Percentiles rank a stretch among this genome's conserved stretches.
These are phyloP conservation scores for Pichia sp. DNA, from an alignment of 1,139 yeast species.

Conservation along the genomic window DNA sequence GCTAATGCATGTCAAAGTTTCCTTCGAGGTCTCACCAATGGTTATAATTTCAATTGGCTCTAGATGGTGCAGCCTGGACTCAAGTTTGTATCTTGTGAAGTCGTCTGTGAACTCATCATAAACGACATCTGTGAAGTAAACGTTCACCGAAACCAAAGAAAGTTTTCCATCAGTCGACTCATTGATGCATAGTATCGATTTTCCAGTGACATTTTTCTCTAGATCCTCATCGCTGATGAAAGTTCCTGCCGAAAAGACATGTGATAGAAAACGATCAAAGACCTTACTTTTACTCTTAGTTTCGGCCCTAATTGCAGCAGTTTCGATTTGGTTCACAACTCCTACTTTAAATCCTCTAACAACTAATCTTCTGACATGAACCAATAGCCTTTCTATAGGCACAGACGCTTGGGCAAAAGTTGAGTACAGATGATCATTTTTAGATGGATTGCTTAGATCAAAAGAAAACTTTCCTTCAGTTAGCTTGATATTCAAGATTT, in stretches of 20 bases:
- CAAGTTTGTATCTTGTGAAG: constrained; percentile 52
- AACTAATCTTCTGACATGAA: constrained; percentile 66
- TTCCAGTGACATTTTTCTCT: constrained; percentile 20
- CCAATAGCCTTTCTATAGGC: constrained; percentile 69
- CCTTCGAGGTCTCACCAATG: constrained; percentile 34
- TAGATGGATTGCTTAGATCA: constrained; percentile 41
- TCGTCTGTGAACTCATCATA: constrained; percentile 64
- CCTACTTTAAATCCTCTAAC: constrained; percentile 73
- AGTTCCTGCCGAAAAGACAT: constrained; percentile 80
- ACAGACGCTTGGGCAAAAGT: constrained; percentile 80
- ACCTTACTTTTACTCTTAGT: constrained; percentile 40
- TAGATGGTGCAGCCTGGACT: constrained; percentile 67
- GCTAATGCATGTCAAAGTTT: constrained; percentile 31
- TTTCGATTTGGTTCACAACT: constrained; percentile 79
- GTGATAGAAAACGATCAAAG: constrained; percentile 64
- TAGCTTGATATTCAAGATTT: constrained; percentile 63
- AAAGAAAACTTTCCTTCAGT: constrained; percentile 59
- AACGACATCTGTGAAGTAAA: constrained; percentile 72
- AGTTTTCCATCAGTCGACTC: constrained; percentile 29
- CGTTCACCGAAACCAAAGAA: constrained; percentile 64
- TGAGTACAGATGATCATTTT: constrained; percentile 41
- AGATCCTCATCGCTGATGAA: constrained; percentile 59
- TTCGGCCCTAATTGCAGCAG: constrained; percentile 64
- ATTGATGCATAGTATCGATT: constrained; percentile 32
- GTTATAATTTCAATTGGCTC: constrained; percentile 70